Conservation (phyloP, 495 filamentous ascomycete species). For the Thermothielavioides terrestris region DNA sequence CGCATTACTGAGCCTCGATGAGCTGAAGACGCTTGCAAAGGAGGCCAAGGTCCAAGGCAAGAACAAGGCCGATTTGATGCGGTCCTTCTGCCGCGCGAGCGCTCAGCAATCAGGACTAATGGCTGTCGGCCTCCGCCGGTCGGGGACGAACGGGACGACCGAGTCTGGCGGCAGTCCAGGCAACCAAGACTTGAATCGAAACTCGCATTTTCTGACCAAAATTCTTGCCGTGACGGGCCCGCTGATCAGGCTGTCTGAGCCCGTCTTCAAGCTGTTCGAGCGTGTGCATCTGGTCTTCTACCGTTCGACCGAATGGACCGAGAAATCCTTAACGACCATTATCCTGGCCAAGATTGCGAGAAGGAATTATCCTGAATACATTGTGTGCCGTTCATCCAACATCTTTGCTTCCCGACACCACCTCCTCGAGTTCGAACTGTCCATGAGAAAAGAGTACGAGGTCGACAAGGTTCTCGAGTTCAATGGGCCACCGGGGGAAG, state of each 20-base stretch:
- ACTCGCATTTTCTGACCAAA: conserved; percentile 47
- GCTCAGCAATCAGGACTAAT: conserved; percentile 63
- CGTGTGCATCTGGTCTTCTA: conserved; percentile 94
- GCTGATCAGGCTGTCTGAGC: conserved; percentile 68
- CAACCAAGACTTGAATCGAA: conserved; percentile 31
- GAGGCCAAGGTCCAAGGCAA: conserved; percentile 82
- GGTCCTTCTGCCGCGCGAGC: conserved; percentile 60
- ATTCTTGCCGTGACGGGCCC: conserved; percentile 74
- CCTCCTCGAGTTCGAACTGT: conserved; percentile 82
- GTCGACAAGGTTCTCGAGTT: conserved; percentile 82
- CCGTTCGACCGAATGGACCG: conserved; percentile 92
- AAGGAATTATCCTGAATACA: conserved; percentile 81
- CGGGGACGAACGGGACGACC: conserved; percentile 41
- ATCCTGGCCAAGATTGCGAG: conserved; percentile 83
- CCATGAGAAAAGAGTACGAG: conserved; percentile 70
- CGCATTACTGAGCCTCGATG: conserved; percentile 70
- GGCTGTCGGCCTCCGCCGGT: conserved; percentile 48
- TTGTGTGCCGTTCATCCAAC: conserved; percentile 81
- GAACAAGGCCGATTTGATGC: conserved; percentile 74
- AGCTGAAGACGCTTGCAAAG: conserved; percentile 77
- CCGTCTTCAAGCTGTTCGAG: conserved; percentile 78
- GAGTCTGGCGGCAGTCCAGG: conserved; percentile 15
- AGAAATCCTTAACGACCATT: conserved; percentile 91
- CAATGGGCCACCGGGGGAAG: conserved; percentile 60
- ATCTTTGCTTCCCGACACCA: conserved; percentile 71